Percentiles rank a stretch among this genome's conserved stretches.
Evolutionary conservation across 169 alveolate species (phyloP).

Genomic region (Theileria sp.): DNA sequence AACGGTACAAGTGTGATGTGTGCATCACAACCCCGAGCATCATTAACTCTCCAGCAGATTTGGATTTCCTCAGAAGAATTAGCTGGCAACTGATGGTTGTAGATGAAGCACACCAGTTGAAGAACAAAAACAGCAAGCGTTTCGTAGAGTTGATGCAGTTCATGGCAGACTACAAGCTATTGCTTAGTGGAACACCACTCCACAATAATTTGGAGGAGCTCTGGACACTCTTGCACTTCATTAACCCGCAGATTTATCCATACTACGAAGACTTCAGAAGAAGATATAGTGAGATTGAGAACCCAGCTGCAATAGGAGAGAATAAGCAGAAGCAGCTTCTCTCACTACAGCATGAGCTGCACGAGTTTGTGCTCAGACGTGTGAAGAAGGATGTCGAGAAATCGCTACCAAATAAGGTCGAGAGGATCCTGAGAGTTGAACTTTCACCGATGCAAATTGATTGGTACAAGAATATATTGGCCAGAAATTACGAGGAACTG

Average conservation of each 20-base stretch:
- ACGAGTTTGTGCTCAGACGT: conserved; percentile 83
- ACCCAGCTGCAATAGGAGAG: conserved; percentile 85
- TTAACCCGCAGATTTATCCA: conserved; percentile 88
- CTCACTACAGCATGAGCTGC: conserved; percentile 83
- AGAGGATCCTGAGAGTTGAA: conserved; percentile 86
- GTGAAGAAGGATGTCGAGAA: conserved; percentile 89
- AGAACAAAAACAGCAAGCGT: conserved; percentile 85
- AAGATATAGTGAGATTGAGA: conserved; percentile 83
- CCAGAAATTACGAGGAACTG: conserved; percentile 86
- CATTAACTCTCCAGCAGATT: conserved; percentile 82
- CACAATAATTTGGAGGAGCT: conserved; percentile 92
- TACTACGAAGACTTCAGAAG: conserved; percentile 80
- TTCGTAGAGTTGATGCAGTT: conserved; percentile 85
- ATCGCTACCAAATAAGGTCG: conserved; percentile 87
- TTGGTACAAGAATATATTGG: conserved; percentile 82
- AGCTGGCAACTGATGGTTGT: conserved; percentile 89
- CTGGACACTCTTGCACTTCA: conserved; percentile 93
- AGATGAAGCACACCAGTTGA: conserved; percentile 92
- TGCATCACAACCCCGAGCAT: conserved; percentile 87
- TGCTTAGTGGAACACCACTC: conserved; percentile 95
- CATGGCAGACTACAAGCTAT: conserved; percentile 83
- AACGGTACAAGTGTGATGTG: conserved; percentile 81
- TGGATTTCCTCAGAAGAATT: conserved; percentile 81
- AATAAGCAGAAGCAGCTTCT: conserved; percentile 82
- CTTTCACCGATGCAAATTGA: conserved; percentile 86